Base-by-base conservation (phyloP, 345 rosid species). In the Cardamine occulta region DNA sequence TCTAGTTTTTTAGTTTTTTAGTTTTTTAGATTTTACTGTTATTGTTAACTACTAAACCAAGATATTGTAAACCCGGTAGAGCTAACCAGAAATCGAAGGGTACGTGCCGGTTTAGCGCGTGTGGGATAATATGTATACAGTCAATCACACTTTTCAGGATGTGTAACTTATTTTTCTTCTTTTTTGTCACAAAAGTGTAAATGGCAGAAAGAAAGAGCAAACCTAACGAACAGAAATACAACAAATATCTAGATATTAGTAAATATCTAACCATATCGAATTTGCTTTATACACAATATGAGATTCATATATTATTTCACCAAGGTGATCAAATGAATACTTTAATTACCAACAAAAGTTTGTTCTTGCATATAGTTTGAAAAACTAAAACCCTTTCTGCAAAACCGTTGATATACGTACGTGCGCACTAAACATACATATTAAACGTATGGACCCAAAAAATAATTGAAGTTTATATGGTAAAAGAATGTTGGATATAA, bases 401-500 rank as follows among this genome's bases (percentile, higher is more conserved):
- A 34, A 44, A 56, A 42, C 35, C 34, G 77, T 63, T 54, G 64
- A 40, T 64, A 34, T 23, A 29, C 8, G 13, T 5, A 17, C 42
- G 34, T 5, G 8, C 32, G 48, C 8, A 37, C 61, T 62, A 53
- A 35, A 37, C 29, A 18, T 17, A 48, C 12, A 3, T 49, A 3
- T 49, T 5, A 63, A 34, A 31, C 6, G 47, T 35, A 7, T 74
- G 29, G 42, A 57, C 11, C 29, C 18, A 51, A 60, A 12, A 45
- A 61, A 53, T 62, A 76, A 68, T 52, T 45, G 55, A 31, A 5
- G 47, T 19, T 42, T 29, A 34, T 18, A 34, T 37, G 40, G 57
- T 65, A 65, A 34, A 34, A 55, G 59, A 76, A 70, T 77, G 76
- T 55, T 35, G 12, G 1, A 54, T 54, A 70, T 61, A 54, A 76